Percentiles rank a stretch among this genome's conserved stretches.
Evolutionary conservation across 306 rosid species (phyloP).

Genomic region (Aeschynomene evenia): DNA sequence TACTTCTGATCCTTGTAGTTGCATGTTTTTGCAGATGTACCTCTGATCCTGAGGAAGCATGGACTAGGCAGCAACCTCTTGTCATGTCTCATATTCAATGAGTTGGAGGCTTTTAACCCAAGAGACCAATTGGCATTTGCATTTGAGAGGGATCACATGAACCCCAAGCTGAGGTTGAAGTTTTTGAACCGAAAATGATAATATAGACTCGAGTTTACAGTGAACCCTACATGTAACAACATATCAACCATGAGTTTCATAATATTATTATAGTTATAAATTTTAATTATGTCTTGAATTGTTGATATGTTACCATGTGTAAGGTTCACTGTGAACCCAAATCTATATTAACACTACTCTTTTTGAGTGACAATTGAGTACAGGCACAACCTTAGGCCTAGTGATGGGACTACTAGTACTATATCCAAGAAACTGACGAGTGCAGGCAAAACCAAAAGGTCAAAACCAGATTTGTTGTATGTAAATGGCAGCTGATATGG

Average conservation of each 20-base stretch:
- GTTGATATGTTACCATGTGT: no score
- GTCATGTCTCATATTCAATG: slow-evolving; percentile 77
- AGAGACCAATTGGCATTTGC: slow-evolving; percentile 87
- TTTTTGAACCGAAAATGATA: no score
- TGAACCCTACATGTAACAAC: no score
- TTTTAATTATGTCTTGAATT: no score
- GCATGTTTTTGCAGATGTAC: slow-evolving; percentile 56
- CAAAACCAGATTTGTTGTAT: slow-evolving; percentile 40
- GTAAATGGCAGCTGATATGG: slow-evolving; percentile 54
- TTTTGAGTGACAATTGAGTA: slow-evolving; percentile 59
- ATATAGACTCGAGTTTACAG: no score
- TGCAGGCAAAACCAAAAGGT: slow-evolving; percentile 40
- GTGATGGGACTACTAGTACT: slow-evolving; percentile 12
- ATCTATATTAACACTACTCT: no score
- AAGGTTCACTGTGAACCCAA: no score
- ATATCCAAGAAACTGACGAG: slow-evolving; percentile 18
- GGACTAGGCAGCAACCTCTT: slow-evolving; percentile 58
- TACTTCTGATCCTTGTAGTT: neutral
- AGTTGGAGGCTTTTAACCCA: slow-evolving; percentile 81
- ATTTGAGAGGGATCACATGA: slow-evolving; percentile 69
- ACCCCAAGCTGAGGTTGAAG: slow-evolving; percentile 59
- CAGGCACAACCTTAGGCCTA: slow-evolving; percentile 57
- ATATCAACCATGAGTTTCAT: no score
- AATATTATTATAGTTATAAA: no score
- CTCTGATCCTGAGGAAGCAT: slow-evolving; percentile 70